These are phyloP conservation scores for Leptomonas pyrrhocoris DNA, from an alignment of 208 protist genomes.

Conservation along the genomic window DNA sequence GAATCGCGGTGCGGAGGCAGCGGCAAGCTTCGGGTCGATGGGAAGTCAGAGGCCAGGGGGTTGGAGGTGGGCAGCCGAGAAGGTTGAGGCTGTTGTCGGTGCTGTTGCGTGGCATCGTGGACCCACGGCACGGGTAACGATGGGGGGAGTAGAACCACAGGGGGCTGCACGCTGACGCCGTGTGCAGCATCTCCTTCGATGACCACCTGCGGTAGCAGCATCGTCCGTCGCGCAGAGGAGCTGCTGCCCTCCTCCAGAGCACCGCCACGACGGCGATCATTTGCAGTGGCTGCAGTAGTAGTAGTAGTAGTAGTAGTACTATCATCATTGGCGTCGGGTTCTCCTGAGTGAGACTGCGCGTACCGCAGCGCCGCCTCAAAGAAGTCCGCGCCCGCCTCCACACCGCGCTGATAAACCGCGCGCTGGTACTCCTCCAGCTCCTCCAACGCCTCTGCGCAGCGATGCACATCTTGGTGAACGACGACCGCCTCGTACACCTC, in stretches of 20 bases:
- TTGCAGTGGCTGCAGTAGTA: too few relatives aligned
- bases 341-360: neutral
- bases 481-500: slow-evolving; percentile 52
- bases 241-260: neutral
- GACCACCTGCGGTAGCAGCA: slow-evolving; percentile 14
- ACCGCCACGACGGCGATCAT: too few relatives aligned
- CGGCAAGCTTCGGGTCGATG: neutral
- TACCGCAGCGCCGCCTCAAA: slow-evolving; percentile 19
- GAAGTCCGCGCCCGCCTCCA: slow-evolving; percentile 17
- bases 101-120: neutral
- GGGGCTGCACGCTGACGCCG: slow-evolving; percentile 5
- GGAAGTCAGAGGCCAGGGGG: slow-evolving; percentile 7
- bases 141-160: neutral
- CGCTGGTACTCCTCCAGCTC: slow-evolving; percentile 43
- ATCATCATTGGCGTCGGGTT: neutral
- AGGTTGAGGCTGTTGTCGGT: neutral
- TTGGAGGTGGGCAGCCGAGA: slow-evolving; percentile 1
- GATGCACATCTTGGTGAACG: slow-evolving; percentile 45
- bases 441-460: slow-evolving; percentile 49
- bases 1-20: neutral
- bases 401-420: slow-evolving; percentile 42
- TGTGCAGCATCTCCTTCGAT: neutral
- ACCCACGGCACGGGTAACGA: neutral
- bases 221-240: neutral
- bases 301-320: neutral